Evolutionary conservation across 169 alveolate genomes (phyloP).

Genomic region (Eimeria maxima): DNA sequence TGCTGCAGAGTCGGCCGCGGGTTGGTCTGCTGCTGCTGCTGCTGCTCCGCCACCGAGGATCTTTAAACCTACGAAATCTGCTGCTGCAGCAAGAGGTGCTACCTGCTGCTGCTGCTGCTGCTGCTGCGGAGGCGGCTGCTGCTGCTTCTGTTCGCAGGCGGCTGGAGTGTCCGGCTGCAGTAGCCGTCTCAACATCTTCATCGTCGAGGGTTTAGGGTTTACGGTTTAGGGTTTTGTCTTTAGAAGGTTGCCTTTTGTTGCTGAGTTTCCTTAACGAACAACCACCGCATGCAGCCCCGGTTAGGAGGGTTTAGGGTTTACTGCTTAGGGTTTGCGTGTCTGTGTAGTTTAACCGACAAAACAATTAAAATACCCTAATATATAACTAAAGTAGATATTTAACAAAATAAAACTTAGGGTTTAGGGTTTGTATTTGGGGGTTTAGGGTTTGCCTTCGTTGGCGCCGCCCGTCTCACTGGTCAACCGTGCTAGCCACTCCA

Average conservation of each 20-base stretch:
- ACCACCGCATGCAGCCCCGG: conserved; percentile 32
- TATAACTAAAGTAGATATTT: background rate
- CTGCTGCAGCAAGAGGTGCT: conserved; percentile 27
- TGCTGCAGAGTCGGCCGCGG: background rate
- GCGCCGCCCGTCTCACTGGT: background rate
- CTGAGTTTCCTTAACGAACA: background rate
- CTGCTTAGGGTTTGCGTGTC: background rate
- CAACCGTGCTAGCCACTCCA: background rate
- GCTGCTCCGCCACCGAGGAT: conserved; percentile 13
- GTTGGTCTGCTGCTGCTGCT: background rate
- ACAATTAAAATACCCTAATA: background rate
- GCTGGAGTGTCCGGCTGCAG: conserved; percentile 14
- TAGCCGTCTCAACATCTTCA: conserved; percentile 5
- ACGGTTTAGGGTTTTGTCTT: conserved; percentile 11
- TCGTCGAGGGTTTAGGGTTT: conserved; percentile 9
- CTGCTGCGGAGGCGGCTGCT: conserved; percentile 22
- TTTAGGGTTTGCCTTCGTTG: background rate
- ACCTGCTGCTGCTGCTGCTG: conserved; percentile 37
- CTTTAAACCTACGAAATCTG: conserved; percentile 28
- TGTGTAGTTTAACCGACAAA: background rate
- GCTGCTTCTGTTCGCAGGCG: conserved; percentile 40
- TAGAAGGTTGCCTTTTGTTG: background rate
- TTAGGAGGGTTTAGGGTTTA: conserved; percentile 13
- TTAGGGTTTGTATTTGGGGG: background rate
- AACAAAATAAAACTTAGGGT: background rate